Base-by-base conservation (phyloP, 768 basidiomycete genomes). In the Mycena amicta region DNA sequence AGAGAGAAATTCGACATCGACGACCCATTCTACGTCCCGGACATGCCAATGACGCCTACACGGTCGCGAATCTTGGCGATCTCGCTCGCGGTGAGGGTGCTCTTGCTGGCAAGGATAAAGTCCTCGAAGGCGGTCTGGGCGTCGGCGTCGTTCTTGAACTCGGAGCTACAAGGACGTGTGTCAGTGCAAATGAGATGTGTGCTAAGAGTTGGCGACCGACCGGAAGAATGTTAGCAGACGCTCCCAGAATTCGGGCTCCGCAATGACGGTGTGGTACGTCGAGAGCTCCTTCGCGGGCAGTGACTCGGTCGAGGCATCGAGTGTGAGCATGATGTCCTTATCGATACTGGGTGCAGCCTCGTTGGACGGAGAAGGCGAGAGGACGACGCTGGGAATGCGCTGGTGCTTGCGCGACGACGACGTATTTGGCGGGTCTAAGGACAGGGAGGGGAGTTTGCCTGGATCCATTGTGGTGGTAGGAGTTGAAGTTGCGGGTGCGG, bases 221-320 rank as follows among this genome's bases (percentile, higher is more conserved):
- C 77, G 77, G 62, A 95, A 76, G 68, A 95, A 89, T 26, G 68
- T 68, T 52, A 86, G 77, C 15, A 96, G 68, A 22, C 81, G 80
- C 40, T 80, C 75, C 96, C 96, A 98, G 68, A 94, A 95, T 49
- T 76, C 81, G 0, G 94, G 92, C 29, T 85, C 77, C 2, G 90
- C 77, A n/a, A 97, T 78, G n/a, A 80, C 83, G 31, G 77, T 63
- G 64, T 89, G 88, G 72, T 87, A 93, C 8, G 84, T 67, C 11
- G 81, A 79, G 26, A 84, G 66, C 20, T 75, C 75, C 46, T 78
- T 82, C 8, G 79, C 74, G 12, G 80, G 77, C 29, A 64, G 47
- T n/a, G 70, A 54, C 6, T 70, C 65, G 49, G 79, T 79, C 33
- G 76, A 72, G 0, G 71, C 78, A 61, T 93, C 88, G 25, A 92